Base-by-base conservation (phyloP, 768 basidiomycete genomes). In the Mycena olivaceomarginata region DNA sequence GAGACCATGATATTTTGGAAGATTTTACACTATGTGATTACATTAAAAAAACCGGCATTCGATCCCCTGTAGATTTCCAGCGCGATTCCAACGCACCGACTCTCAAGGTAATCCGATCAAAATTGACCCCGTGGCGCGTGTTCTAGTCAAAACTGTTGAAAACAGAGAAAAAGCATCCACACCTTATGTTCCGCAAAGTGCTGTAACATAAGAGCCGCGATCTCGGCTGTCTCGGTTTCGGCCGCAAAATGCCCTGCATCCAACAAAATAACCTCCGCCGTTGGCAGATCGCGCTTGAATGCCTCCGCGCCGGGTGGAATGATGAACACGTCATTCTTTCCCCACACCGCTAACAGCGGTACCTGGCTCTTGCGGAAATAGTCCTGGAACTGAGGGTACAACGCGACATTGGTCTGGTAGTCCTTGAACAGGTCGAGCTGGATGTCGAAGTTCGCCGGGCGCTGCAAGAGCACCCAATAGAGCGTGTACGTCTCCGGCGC, bases 181-280 rank as follows among this genome's bases (percentile, higher is more conserved):
- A n/a, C n/a, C n/a, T n/a, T n/a, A n/a, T n/a, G n/a, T n/a, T n/a
- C n/a, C n/a, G n/a, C n/a, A n/a, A n/a, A n/a, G n/a, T n/a, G 88
- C 25, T 79, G 63, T 37, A 82, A 56, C 16, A 88, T 87, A 37
- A 65, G 62, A 2, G 59, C 74, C 1, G 82, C 81, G 48, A 89
- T 85, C 73, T 88, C 86, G 4, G 87, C 83, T 7, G 85, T 53
- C 72, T 89, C 85, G 5, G 83, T 85, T 77, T 89, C 89, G 74
- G 89, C 77, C n/a, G 87, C 84, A 74, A 91, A 91, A 80, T 91
- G 91, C 0, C 89, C 88, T 22, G 84, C 88, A 63, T 90, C 87
- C 43, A 90, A 77, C 25, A 88, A 80, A 62, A 84, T 65, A 6
- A 90, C 84, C 81, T 87, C 80, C 2, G 86, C 85, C 5, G 89